Percentiles rank a stretch among this genome's conserved stretches.
Evolutionary conservation across 179 eudicot species (phyloP).

Genomic region (Amaranthus tricolor): DNA sequence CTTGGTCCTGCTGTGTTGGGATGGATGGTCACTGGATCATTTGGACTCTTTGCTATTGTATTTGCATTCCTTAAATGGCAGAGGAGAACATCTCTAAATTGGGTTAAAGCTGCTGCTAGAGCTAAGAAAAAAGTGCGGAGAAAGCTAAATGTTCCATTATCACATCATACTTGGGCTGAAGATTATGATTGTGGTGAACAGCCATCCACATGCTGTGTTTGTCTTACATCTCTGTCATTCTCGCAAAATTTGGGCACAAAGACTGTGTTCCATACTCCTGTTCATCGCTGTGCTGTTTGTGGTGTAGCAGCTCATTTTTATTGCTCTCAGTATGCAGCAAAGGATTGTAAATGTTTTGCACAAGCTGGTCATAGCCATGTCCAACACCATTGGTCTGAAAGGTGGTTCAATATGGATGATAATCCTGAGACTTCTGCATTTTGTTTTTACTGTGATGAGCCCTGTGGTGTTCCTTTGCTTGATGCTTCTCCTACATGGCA

Average conservation of each 20-base stretch:
- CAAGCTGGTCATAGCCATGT: conserved; percentile 64
- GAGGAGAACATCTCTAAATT: conserved; percentile 58
- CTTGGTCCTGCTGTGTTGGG: conserved; percentile 55
- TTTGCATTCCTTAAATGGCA: conserved; percentile 78
- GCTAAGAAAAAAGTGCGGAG: conserved; percentile 81
- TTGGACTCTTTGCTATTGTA: conserved; percentile 62
- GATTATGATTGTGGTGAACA: conserved; percentile 62
- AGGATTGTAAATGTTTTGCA: conserved; percentile 78
- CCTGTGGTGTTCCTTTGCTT: conserved; percentile 78
- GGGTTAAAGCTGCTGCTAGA: conserved; percentile 89
- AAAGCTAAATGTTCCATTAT: conserved; percentile 65
- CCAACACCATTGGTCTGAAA: conserved; percentile 90
- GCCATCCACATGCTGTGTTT: conserved; percentile 79
- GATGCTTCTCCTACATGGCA: conserved; percentile 83
- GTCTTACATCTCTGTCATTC: conserved; percentile 56
- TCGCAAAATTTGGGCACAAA: conserved; percentile 52
- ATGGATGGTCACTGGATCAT: conserved; percentile 74
- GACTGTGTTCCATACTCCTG: conserved; percentile 50
- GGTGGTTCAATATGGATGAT: conserved; percentile 73
- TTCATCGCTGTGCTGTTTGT: conserved; percentile 74
- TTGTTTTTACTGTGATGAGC: conserved; percentile 83
- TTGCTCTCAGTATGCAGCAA: conserved; percentile 68
- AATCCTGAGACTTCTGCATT: conserved; percentile 72
- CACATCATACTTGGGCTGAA: conserved; percentile 78
- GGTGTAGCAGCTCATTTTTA: conserved; percentile 75